Base-by-base conservation (phyloP, 2,329 filamentous ascomycete species). In the Exophiala viscosa region DNA sequence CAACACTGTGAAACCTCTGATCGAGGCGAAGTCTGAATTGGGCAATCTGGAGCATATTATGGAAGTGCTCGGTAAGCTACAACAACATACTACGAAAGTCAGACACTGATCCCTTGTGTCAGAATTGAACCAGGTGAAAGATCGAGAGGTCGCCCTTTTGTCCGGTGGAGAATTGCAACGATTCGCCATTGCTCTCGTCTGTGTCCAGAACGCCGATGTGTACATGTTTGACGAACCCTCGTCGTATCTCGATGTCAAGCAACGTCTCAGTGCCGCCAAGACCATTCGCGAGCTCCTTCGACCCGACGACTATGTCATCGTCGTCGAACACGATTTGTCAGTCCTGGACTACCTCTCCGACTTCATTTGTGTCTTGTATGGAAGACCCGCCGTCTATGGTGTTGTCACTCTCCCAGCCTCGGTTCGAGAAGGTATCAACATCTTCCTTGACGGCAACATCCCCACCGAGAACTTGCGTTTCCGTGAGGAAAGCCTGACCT, bases 191-290 rank as follows among this genome's bases (percentile, higher is more conserved):
- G 93, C 88, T 66, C 88, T 92, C 46, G 90, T 96, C 59, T 96
- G 91, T 66, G 91, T 97, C 17, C 92, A 97, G 71, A 85, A 95
- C 66, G 92, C 92, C 63, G 93, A 99, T 70, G 90, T 95, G 76
- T 99, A 99, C 80, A 97, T 99, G 93, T 99, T 99, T 67, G 93
- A 99, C 73, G 93, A 99, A 77, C 95, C 95, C 14, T 97, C 92
- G 36, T 99, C 93, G 34, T 99, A 96, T 73, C 83, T 99, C 53
- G 95, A 99, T 87, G 93, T 99, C 69, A 97, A 97, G 82, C 93
- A 99, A 76, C 88, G 93, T 85, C 78, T 99, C 62, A 88, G 87
- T 63, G 93, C 95, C 59, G 92, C 90, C 64, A 84, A 87, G 64
- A 88, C 95, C 64, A 97, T 99, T 65, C 90, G 93, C 62, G 91